Conservation (phyloP, 2,329 filamentous ascomycete genomes). For the Zopfia rhizophila region DNA sequence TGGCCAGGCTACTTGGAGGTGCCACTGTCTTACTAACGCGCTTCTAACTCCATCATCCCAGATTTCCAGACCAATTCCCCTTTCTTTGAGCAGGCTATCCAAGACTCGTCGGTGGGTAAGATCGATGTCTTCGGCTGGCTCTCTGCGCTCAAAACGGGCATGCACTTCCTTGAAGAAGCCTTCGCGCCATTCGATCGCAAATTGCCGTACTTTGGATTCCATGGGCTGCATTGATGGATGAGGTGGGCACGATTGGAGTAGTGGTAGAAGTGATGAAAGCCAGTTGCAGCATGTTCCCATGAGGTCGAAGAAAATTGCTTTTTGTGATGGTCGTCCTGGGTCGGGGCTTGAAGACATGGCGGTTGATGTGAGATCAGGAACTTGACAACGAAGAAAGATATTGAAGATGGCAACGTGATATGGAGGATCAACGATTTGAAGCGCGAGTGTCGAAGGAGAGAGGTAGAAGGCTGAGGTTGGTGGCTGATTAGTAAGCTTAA, state of each 20-base stretch:
- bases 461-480: too few species aligned
- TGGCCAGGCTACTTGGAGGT: constrained; percentile 62
- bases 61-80: constrained; percentile 16
- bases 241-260: constrained; percentile 13
- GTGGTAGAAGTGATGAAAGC: constrained; percentile 49
- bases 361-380: too few species aligned
- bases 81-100: constrained; percentile 46
- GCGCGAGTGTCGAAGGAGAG: too few species aligned
- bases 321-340: constrained; percentile 36
- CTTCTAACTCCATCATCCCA: constrained; percentile 29
- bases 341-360: too few species aligned
- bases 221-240: constrained; percentile 13
- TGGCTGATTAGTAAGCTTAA: too few species aligned
- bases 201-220: constrained; percentile 25
- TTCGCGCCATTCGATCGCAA: constrained; percentile 64
- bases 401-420: too few species aligned
- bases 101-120: constrained; percentile 59
- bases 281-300: constrained; percentile 69
- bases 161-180: constrained; percentile 61
- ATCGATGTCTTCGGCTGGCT: constrained; percentile 63
- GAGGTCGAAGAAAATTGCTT: constrained; percentile 66
- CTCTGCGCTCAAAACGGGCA: constrained; percentile 46
- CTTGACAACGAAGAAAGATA: too few species aligned
- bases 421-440: too few species aligned
- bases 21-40: constrained; percentile 56